These are phyloP conservation scores for Amaranthus palmeri DNA, from an alignment of 148 eudicot genomes.

Conservation along the genomic window DNA sequence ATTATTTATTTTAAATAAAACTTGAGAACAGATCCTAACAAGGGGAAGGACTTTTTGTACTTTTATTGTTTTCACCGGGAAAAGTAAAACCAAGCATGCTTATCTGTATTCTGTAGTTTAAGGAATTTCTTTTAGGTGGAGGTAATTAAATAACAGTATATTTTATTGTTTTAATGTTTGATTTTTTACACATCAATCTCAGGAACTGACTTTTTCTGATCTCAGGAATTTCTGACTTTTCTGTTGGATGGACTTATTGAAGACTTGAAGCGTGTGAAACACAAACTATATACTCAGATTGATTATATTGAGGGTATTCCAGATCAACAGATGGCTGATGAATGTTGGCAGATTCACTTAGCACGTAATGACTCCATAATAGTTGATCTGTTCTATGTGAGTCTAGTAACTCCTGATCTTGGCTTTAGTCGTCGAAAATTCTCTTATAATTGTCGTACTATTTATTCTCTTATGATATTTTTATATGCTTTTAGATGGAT, in stretches of 20 bases:
- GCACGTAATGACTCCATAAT: conserved; percentile 82
- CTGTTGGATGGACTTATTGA: conserved; percentile 90
- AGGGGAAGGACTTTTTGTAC: no score
- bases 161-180: no score
- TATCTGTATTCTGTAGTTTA: no score
- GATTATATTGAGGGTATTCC: conserved; percentile 52
- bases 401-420: conserved; percentile 18
- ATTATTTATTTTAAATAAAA: no score
- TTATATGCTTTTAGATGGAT: neutral
- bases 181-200: neutral
- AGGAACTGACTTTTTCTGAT: neutral
- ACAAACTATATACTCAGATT: conserved; percentile 56
- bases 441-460: neutral
- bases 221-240: conserved; percentile 80
- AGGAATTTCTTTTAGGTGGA: no score
- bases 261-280: conserved; percentile 84
- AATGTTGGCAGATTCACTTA: conserved; percentile 69
- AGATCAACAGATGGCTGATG: conserved; percentile 68
- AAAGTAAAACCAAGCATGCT: no score
- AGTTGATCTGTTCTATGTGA: conserved; percentile 75
- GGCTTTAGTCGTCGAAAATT: neutral
- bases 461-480: neutral
- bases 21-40: no score
- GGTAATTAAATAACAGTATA: no score
- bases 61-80: no score